phyloP scores from a whole-genome alignment of 2,329 filamentous ascomycete species.

The Podosphaera fusca region DNA sequence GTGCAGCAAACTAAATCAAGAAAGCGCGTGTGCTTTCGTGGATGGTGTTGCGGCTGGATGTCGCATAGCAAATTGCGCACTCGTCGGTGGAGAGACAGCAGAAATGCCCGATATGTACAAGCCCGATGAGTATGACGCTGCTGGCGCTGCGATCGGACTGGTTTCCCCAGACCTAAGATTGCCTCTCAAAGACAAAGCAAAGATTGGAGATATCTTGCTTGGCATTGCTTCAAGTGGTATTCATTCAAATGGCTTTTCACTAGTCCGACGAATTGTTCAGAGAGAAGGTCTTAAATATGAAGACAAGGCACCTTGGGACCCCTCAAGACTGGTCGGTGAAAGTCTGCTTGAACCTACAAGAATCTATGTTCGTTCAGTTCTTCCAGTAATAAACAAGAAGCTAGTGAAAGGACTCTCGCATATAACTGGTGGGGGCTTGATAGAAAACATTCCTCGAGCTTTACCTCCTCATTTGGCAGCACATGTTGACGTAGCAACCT shows the following conservation, averaged over 20 bases:
- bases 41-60: conserved; percentile 78
- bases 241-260: conserved; percentile 92
- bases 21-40: conserved; percentile 64
- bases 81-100: conserved; percentile 93
- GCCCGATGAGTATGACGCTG: conserved; percentile 76
- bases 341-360: conserved; percentile 71
- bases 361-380: conserved; percentile 73
- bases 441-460: conserved; percentile 90
- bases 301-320: conserved; percentile 55
- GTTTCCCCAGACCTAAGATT: conserved; percentile 48
- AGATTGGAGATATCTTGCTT: conserved; percentile 59
- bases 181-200: conserved; percentile 55
- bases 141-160: conserved; percentile 71
- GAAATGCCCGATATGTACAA: conserved; percentile 91
- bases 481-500: conserved; percentile 53
- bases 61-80: conserved; percentile 48
- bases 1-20: conserved; percentile 65
- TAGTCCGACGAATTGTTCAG: conserved; percentile 77
- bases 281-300: conserved; percentile 44
- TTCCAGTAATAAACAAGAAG: conserved; percentile 36
- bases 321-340: conserved; percentile 38
- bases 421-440: conserved; percentile 83
- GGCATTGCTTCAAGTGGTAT: conserved; percentile 69
- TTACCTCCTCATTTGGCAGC: conserved; percentile 54
- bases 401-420: conserved; percentile 83